Evolutionary conservation across 768 basidiomycete species (phyloP).

Genomic region (Chalciporus piperatus): DNA sequence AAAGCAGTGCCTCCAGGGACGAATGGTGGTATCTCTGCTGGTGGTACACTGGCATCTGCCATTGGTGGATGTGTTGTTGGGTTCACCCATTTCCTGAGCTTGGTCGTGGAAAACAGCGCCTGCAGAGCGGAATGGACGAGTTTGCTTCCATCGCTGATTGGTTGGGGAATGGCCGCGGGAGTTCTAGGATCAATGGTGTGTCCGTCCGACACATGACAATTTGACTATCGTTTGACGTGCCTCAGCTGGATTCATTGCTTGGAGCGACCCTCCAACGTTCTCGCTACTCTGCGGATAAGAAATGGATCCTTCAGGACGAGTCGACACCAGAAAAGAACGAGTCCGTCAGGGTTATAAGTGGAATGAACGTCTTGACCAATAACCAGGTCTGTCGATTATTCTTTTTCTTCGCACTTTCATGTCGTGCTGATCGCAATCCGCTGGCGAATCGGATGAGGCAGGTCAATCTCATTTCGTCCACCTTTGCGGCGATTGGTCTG

Average conservation of each 20-base stretch:
- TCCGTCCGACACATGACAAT: background rate
- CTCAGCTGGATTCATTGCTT: constrained; percentile 68
- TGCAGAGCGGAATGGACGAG: constrained; percentile 43
- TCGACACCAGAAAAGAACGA: constrained; percentile 35
- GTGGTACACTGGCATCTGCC: constrained; percentile 72
- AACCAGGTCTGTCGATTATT: constrained; percentile 55
- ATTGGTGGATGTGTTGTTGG: constrained; percentile 76
- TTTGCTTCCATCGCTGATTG: constrained; percentile 43
- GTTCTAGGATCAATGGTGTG: constrained; percentile 73
- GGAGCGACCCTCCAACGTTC: constrained; percentile 87
- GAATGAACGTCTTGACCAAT: constrained; percentile 73
- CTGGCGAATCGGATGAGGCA: constrained; percentile 7
- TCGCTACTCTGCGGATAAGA: constrained; percentile 60
- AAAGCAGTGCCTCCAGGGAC: constrained; percentile 81
- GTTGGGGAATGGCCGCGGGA: constrained; percentile 66
- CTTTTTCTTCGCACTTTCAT: background rate
- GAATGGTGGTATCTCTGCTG: constrained; percentile 79
- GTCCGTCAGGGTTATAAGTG: constrained; percentile 57
- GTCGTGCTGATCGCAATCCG: background rate
- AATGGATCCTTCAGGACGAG: constrained; percentile 63
- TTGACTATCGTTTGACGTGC: constrained; percentile 33
- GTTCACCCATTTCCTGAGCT: constrained; percentile 47
- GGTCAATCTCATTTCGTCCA: constrained; percentile 46
- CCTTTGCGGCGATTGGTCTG: constrained; percentile 35
- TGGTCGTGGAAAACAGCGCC: constrained; percentile 59